Conservation (phyloP, 2,329 filamentous ascomycete species). For the Akanthomyces muscarius region DNA sequence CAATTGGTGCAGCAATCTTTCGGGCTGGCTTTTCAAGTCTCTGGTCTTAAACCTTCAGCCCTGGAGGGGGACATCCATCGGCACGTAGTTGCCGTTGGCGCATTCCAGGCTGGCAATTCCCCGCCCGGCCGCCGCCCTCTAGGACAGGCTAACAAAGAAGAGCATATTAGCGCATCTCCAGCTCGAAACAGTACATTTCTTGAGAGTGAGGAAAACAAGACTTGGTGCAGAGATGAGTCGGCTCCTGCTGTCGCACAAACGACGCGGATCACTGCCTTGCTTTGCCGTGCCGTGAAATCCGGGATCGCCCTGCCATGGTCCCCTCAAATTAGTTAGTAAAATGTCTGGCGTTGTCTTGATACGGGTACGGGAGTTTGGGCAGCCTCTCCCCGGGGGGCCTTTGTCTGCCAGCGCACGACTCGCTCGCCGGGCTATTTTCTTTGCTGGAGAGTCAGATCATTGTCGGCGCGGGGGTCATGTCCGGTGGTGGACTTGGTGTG, state of each 20-base stretch:
- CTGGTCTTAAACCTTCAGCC: not conserved
- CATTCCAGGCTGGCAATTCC: not conserved
- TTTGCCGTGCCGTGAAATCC: conserved; percentile 12
- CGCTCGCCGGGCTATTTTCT: too few relatives aligned
- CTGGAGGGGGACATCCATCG: conserved; percentile 1
- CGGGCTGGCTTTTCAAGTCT: too few relatives aligned
- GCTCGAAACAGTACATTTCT: not conserved
- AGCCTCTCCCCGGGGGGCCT: not conserved
- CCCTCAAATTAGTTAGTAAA: not conserved
- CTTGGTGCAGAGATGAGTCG: not conserved
- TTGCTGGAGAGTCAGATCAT: not conserved
- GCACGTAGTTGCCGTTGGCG: conserved; percentile 2
- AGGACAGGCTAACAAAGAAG: too few relatives aligned
- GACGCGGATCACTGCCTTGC: not conserved
- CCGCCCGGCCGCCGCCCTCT: not conserved
- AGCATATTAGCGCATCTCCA: not conserved
- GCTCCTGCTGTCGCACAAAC: not conserved
- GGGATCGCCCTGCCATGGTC: not conserved
- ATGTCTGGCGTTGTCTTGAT: not conserved
- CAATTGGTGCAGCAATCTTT: not conserved
- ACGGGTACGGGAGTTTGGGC: not conserved
- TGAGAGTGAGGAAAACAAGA: not conserved
- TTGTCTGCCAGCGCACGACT: not conserved
- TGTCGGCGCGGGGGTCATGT: not conserved
- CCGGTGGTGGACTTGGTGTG: not conserved